Evolutionary conservation across 352 stramenopile genomes (phyloP), one percentile per base, ranked within the genome.

Genomic region (Globisporangium rhizosaccharum): DNA sequence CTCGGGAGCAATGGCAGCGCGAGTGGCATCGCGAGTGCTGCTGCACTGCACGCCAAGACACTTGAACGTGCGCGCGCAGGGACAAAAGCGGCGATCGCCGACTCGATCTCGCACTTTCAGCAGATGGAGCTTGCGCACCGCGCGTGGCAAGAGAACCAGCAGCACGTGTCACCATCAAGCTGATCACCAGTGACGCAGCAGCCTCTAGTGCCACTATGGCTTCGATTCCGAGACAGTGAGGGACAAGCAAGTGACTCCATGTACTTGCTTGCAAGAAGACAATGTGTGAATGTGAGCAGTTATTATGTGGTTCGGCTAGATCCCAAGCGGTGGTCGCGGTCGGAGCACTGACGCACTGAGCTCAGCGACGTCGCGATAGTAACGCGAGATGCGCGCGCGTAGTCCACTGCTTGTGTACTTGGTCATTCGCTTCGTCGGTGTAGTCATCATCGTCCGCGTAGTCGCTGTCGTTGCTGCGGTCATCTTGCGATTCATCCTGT

Each of bases 51-150:
- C 18, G 61, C 59, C 18, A 45, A 57, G 59, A 44, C 53, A 10
- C 53, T 82, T 1, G 68, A 72, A 17, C 65, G 72, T 44, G 70
- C 72, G 14, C 73, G 68, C 33, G 50, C 53, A 30, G 54, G 61
- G 17, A 85, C 77, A 10, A 65, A 82, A 18, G 51, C 62, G 36
- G 76, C 79, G 10, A 71, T 89, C 17, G 59, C 67, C 4, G 73
- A 87, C 8, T 80, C 75, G 15, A 66, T 73, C 23, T 74, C 63
- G 39, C 75, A 80, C 20, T 82, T 87, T 11, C 76, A 89, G 37
- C 53, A 85, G 79, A 82, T 86, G 75, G 73, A 87, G 51, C 18
- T 76, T 17, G 65, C 71, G 53, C 76, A 89, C 51, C 66, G 82
- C 60, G 61, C 77, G 46, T 89, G 79, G 76, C 73, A 85, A 25